Conservation (phyloP, 2,329 filamentous ascomycete genomes). For the Neurospora sp. region DNA sequence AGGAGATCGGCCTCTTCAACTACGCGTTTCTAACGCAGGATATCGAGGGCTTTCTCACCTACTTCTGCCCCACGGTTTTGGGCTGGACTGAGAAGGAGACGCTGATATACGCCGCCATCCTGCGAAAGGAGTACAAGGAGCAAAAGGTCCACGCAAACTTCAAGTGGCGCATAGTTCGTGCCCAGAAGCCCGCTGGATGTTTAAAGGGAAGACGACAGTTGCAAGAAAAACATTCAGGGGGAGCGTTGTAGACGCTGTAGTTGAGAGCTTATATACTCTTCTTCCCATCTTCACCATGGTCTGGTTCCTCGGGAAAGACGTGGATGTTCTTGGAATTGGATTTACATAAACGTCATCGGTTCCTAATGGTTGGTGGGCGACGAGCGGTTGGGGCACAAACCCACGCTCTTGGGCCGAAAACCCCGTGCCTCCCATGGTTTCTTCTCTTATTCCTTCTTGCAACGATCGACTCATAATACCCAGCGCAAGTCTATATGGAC, state of each 20-base stretch:
- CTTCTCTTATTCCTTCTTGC: too few species aligned
- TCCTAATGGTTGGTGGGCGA: too few species aligned
- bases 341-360: too few species aligned
- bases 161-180: conserved; percentile 26
- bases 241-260: neutral
- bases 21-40: conserved; percentile 20
- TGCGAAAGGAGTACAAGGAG: conserved; percentile 21
- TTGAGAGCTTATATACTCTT: neutral
- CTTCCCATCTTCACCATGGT: neutral
- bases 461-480: too few species aligned
- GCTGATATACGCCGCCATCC: neutral
- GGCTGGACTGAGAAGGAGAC: conserved; percentile 13
- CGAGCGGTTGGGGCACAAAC: too few species aligned
- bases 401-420: too few species aligned
- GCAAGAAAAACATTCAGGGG: neutral
- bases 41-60: conserved; percentile 5
- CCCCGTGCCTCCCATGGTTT: too few species aligned
- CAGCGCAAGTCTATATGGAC: too few species aligned
- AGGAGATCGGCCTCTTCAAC: conserved; percentile 28
- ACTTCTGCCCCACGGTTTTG: conserved; percentile 1
- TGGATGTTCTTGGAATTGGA: neutral
- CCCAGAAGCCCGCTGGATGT: conserved; percentile 22
- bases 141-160: conserved; percentile 26
- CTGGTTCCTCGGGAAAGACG: too few species aligned
- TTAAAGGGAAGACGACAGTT: neutral